phyloP scores from a whole-genome alignment of 1,284 basidiomycete species.

The Ganoderma leucocontextum region DNA sequence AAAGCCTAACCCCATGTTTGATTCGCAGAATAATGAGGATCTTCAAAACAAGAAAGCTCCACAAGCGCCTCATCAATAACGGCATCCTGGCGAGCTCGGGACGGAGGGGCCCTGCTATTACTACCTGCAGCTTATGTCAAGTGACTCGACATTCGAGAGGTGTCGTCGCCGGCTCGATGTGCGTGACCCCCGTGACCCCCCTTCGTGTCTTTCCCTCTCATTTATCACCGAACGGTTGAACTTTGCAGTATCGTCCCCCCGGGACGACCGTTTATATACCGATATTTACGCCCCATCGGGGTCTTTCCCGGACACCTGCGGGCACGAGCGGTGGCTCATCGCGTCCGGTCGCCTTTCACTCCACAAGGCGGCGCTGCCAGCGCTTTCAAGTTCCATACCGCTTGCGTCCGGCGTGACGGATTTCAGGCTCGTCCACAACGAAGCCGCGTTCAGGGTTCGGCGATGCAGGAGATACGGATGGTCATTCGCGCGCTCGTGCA shows the following conservation, averaged over 20 bases:
- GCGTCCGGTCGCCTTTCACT: neutral
- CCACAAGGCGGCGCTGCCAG: neutral
- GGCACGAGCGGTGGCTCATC: slow-evolving; percentile 21
- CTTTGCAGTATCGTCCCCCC: slow-evolving; percentile 2
- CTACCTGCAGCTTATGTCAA: slow-evolving; percentile 58
- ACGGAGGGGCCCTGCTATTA: slow-evolving; percentile 61
- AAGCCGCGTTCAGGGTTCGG: slow-evolving; percentile 38
- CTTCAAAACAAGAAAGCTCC: slow-evolving; percentile 22
- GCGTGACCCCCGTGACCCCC: too few species aligned
- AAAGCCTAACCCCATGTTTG: too few species aligned
- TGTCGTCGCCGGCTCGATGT: neutral
- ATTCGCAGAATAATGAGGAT: slow-evolving; percentile 33
- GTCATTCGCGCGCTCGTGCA: slow-evolving; percentile 15
- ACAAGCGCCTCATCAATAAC: slow-evolving; percentile 23
- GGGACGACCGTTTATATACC: slow-evolving; percentile 5
- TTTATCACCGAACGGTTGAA: neutral
- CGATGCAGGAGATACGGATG: slow-evolving; percentile 31
- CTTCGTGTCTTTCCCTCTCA: neutral
- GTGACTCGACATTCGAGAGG: slow-evolving; percentile 21
- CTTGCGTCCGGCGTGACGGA: neutral
- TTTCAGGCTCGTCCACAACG: slow-evolving; percentile 29
- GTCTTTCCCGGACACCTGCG: slow-evolving; percentile 14
- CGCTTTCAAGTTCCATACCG: neutral
- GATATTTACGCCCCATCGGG: too few species aligned
- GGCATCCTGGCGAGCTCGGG: slow-evolving; percentile 28